Evolutionary conservation across 2,329 filamentous ascomycete species (phyloP).

Genomic region (Pestalotiopsis sp.): DNA sequence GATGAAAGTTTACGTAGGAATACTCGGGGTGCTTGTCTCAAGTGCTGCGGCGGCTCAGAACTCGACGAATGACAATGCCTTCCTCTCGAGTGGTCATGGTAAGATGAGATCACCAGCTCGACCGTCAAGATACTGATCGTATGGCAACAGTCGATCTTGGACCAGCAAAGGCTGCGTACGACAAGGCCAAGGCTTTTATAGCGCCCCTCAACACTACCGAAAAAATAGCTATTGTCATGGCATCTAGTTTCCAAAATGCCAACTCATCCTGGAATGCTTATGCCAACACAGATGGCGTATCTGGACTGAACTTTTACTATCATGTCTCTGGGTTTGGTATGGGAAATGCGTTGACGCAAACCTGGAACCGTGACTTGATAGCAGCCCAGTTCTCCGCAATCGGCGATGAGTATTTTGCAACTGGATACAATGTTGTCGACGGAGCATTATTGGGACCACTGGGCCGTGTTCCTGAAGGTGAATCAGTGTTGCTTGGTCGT

Average conservation of each 20-base stretch:
- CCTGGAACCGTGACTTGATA: slow-evolving; percentile 20
- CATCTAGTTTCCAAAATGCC: background rate
- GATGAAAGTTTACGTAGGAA: no score
- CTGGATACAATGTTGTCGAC: slow-evolving; percentile 17
- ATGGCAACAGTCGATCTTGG: background rate
- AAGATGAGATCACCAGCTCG: no score
- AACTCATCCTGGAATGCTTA: slow-evolving; percentile 4
- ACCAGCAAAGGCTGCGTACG: background rate
- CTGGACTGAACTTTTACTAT: slow-evolving; percentile 16
- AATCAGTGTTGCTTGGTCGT: no score
- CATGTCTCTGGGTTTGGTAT: slow-evolving; percentile 20
- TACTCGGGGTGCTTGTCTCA: no score
- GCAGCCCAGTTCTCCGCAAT: slow-evolving; percentile 18
- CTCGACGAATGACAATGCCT: no score
- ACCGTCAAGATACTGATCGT: no score
- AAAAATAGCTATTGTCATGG: background rate
- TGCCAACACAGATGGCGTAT: slow-evolving; percentile 17
- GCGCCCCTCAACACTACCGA: background rate
- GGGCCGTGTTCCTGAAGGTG: slow-evolving; percentile 1
- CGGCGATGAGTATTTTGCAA: slow-evolving; percentile 19
- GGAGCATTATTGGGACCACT: slow-evolving; percentile 16
- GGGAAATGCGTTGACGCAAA: slow-evolving; percentile 19
- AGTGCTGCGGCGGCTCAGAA: no score
- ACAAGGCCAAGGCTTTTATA: slow-evolving; percentile 6
- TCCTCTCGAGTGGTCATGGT: no score